Percentiles rank a stretch among this genome's conserved stretches.
These are phyloP conservation scores for Spathaspora passalidarum DNA, from an alignment of 805 yeast genomes.

Conservation along the genomic window DNA sequence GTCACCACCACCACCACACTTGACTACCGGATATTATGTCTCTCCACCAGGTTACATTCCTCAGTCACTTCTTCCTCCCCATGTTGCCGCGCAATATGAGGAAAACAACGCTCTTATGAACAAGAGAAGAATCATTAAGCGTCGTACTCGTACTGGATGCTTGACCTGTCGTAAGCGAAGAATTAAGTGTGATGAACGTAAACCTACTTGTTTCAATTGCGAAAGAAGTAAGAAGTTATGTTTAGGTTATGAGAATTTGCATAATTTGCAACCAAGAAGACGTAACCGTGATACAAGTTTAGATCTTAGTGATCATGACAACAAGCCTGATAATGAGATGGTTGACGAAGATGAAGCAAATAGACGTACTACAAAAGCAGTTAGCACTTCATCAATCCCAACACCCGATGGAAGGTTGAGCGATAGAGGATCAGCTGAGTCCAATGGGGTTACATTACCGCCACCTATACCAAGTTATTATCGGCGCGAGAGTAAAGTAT, in stretches of 20 bases:
- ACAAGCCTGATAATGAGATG: slow-evolving; percentile 1
- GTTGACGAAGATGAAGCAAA: slow-evolving; percentile 1
- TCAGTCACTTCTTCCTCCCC: slow-evolving; percentile 2
- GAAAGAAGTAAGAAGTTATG: slow-evolving; percentile 62
- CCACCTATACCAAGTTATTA: slow-evolving; percentile 3
- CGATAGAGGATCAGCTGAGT: neutral
- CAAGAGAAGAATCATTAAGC: slow-evolving; percentile 46
- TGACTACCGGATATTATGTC: slow-evolving; percentile 1
- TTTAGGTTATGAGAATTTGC: slow-evolving; percentile 54
- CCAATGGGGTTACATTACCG: neutral
- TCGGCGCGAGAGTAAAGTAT: neutral
- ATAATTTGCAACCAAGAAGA: slow-evolving; percentile 10
- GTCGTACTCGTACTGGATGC: slow-evolving; percentile 74
- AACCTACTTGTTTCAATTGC: slow-evolving; percentile 68
- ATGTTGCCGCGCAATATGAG: slow-evolving; percentile 10
- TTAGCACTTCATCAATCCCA: neutral
- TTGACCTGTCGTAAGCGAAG: slow-evolving; percentile 68
- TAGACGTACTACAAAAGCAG: neutral
- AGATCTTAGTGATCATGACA: slow-evolving; percentile 5
- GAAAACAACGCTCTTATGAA: slow-evolving; percentile 30
- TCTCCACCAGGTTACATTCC: slow-evolving; percentile 2
- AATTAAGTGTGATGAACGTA: slow-evolving; percentile 73
- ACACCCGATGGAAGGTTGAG: neutral
- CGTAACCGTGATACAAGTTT: slow-evolving; percentile 10
- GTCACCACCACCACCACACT: slow-evolving; percentile 3